Conservation (phyloP, 2,329 filamentous ascomycete species). For the Dryadomyces quercus-mongolicae region DNA sequence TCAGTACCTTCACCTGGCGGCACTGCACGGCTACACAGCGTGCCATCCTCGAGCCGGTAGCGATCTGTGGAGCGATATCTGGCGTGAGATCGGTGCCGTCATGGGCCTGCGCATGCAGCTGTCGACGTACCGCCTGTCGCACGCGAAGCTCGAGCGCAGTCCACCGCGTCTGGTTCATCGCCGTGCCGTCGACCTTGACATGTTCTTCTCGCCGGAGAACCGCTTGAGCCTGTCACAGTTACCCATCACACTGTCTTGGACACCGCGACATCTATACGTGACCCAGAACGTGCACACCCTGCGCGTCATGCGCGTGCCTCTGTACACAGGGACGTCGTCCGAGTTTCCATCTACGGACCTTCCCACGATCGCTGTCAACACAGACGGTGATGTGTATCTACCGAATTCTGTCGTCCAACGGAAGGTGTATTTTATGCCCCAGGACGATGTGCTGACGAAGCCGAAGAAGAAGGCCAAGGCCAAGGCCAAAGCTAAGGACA, state of each 20-base stretch:
- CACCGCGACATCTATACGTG: background rate
- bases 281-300: background rate
- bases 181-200: background rate
- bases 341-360: too few species aligned
- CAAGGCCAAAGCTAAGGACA: too few species aligned
- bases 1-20: background rate
- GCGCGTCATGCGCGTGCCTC: slow-evolving; percentile 1
- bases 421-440: background rate
- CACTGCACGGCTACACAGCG: background rate
- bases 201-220: background rate
- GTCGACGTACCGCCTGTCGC: slow-evolving; percentile 2
- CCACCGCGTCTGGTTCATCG: slow-evolving; percentile 1
- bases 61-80: background rate
- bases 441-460: background rate
- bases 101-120: background rate
- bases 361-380: background rate
- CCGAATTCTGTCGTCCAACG: background rate
- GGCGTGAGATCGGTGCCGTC: background rate
- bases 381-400: background rate
- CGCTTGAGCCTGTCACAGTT: background rate
- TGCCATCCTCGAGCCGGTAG: background rate
- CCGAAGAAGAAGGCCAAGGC: background rate
- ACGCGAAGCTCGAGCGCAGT: background rate
- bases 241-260: slow-evolving; percentile 1
- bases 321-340: background rate